phyloP scores from a whole-genome alignment of 768 basidiomycete genomes.

The Lentinula boryana region DNA sequence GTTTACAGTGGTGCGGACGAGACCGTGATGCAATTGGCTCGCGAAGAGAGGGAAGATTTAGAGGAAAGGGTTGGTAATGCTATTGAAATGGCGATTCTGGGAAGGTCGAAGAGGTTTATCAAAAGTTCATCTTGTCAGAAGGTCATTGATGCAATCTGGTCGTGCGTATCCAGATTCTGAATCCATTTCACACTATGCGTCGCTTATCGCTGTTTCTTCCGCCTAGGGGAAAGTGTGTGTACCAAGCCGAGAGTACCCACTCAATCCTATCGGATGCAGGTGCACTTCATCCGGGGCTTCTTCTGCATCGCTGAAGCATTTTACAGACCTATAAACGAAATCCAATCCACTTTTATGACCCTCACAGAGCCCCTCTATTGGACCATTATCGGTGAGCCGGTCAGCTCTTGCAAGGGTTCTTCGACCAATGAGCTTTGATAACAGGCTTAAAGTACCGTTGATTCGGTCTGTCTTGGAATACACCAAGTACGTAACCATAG shows the following conservation, averaged over 20 bases:
- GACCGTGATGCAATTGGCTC: conserved; percentile 48
- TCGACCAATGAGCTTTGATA: neutral
- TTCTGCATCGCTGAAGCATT: neutral
- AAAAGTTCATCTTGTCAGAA: conserved; percentile 86
- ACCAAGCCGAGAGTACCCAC: conserved; percentile 82
- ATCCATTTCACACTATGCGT: neutral
- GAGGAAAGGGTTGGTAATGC: conserved; percentile 86
- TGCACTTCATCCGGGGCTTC: conserved; percentile 1
- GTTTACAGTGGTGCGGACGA: conserved; percentile 74
- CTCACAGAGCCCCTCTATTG: conserved; percentile 86
- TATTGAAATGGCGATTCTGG: conserved; percentile 67
- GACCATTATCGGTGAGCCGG: conserved; percentile 82
- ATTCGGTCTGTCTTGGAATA: conserved; percentile 90
- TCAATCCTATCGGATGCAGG: conserved; percentile 85
- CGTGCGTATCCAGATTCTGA: conserved; percentile 33
- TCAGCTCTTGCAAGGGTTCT: neutral
- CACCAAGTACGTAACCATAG: conserved; percentile 50
- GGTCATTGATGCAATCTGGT: conserved; percentile 82
- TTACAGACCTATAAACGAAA: conserved; percentile 88
- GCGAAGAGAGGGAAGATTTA: conserved; percentile 60
- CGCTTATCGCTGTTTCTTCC: conserved; percentile 5
- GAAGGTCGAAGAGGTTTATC: conserved; percentile 84
- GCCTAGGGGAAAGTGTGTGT: conserved; percentile 75
- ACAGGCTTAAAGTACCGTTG: conserved; percentile 86
- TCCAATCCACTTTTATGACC: conserved; percentile 92